These are phyloP conservation scores for Odonthalia washingtoniensis DNA, from an alignment of 31 red algal species.

Conservation along the genomic window DNA sequence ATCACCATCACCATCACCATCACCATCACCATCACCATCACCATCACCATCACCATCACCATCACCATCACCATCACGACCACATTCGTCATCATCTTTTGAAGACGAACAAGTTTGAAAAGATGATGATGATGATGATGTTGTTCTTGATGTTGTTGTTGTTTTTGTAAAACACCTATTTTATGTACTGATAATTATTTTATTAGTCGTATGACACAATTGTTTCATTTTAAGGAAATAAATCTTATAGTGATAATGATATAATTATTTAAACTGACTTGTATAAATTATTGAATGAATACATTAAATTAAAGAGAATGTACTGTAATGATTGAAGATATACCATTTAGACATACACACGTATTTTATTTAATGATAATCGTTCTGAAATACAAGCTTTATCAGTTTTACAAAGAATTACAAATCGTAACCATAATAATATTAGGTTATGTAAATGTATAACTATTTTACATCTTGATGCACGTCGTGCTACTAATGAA, in stretches of 20 bases:
- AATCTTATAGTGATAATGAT: no score
- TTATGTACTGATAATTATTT: slow-evolving; percentile 72
- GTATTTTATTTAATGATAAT: slow-evolving; percentile 39
- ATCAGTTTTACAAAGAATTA: slow-evolving; percentile 48
- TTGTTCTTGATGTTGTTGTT: neutral
- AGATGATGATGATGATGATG: neutral
- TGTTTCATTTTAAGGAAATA: slow-evolving; percentile 49
- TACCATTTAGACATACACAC: slow-evolving; percentile 54
- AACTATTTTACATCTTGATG: slow-evolving; percentile 39
- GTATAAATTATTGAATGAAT: slow-evolving; percentile 33
- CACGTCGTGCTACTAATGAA: slow-evolving; percentile 54
- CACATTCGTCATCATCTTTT: no score
- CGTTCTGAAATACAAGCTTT: slow-evolving; percentile 54
- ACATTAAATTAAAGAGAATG: slow-evolving; percentile 46
- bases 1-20: no score
- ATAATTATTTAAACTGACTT: slow-evolving; percentile 42
- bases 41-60: neutral
- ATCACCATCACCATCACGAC: neutral
- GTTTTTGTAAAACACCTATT: slow-evolving; percentile 56
- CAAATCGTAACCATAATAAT: neutral
- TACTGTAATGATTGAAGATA: slow-evolving; percentile 4
- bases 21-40: no score
- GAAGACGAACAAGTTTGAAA: neutral
- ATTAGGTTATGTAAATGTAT: slow-evolving; percentile 15
- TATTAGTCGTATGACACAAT: slow-evolving; percentile 50